Evolutionary conservation across 164 flowering plant genomes (phyloP), one percentile per base, ranked within the genome.

Genomic region (Chloranthus sessilifolius): DNA sequence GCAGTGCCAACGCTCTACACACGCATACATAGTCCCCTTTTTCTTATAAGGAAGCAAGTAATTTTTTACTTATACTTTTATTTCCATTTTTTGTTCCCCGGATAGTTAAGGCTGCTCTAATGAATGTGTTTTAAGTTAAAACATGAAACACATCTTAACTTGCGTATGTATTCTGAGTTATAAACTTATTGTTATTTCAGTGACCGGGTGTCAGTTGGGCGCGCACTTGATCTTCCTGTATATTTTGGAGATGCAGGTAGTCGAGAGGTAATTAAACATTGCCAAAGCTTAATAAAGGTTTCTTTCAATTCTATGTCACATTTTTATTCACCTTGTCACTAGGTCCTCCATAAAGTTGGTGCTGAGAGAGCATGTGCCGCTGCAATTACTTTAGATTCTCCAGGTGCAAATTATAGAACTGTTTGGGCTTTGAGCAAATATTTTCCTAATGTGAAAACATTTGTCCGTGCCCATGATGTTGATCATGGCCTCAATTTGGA

Each of bases 211-310:
- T 76, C 99, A n/a, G 37, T 84, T 59, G 99, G 96, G 21, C 94
- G 99, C 64, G 80, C 96, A 47, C 80, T 94, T 59, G 96, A 87
- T 53, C 96, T 94, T 67, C 99, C 99, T 43, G 99, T 94, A 28
- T 94, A 73, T 64, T 94, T 94, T 78, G 99, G 99, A 44, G 99
- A 94, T 81, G 95, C 97, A 50, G 99, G 99, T n/a, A 94, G 99
- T 64, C 77, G 85, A 64, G 99, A 94, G 97, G 99, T 94, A 72
- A 55, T 10, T 5, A 52, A 28, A 36, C 47, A 20, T 8, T 10
- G 16, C 17, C 21, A 5, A 12, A 25, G 15, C 29, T 43, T 23
- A 12, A 52, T 29, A 4, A 20, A 33, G 5, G 21, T 56, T 21
- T 28, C 9, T 1, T 26, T 5, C 15, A 15, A 29, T 36, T 44